Evolutionary conservation across 257 asterid genomes (phyloP), one percentile per base, ranked within the genome.

Genomic region (Eustoma russellianum): DNA sequence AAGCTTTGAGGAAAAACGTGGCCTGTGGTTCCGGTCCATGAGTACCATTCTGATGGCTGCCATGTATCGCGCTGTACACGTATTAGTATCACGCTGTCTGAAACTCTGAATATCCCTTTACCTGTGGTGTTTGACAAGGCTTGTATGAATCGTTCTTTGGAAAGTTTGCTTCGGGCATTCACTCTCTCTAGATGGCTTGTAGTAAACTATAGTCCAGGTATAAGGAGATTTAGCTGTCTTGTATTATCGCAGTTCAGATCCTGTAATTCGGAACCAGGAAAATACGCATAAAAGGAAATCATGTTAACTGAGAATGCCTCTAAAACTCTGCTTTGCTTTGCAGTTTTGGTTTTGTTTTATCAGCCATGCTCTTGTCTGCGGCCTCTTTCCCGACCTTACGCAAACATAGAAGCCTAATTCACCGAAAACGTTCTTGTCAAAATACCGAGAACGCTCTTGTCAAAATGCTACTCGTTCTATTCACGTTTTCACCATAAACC

Each of bases 211-310:
- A 76, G 85, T 61, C 57, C 48, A 35, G 52, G 64, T 66, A 55
- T 79, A 33, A 68, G 71, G 77, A 81, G 81, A 59, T 54, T 69
- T 70, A 70, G 85, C 49, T 50, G 43, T 52, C 55, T 50, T 56
- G 41, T 43, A 64, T 41, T 72, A 63, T 51, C 55, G 70, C 62
- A 71, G 66, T 68, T 66, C 69, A 11, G 62, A 56, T 70, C 68
- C 75, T 72, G 73, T 63, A 53, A 66, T 68, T 48, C 54, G 72
- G 53, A 66, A 65, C 43, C 50, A 13, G 17, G 54, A 14, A 43
- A 59, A 12, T 28, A 53, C 43, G 47, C 63, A 56, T 50, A 64
- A 49, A 49, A 33, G 48, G 17, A 48, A 43, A 54, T 24, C 50
- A 9, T 57, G 69, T 64, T 50, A 56, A 50, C 59, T 53, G n/a